These are phyloP conservation scores for Metschnikowia santaceciliae DNA, from an alignment of 805 yeast genomes.

Conservation along the genomic window DNA sequence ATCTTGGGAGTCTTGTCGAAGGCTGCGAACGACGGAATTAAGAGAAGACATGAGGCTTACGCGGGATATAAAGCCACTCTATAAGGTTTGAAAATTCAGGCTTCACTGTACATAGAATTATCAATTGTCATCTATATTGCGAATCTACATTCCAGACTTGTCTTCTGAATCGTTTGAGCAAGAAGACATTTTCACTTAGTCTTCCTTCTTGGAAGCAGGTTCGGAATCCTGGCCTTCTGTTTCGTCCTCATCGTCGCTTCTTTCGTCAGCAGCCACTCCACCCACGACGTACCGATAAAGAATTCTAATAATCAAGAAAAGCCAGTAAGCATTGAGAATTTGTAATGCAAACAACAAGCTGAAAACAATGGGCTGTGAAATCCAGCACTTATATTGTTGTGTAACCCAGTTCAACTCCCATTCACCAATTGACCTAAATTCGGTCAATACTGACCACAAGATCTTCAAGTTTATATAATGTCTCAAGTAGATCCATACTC, in stretches of 20 bases:
- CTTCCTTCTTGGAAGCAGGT: slow-evolving; percentile 12
- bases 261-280: slow-evolving; percentile 69
- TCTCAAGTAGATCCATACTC: slow-evolving; percentile 82
- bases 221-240: slow-evolving; percentile 14
- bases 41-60: slow-evolving; percentile 43
- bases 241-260: slow-evolving; percentile 82
- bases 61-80: slow-evolving; percentile 14
- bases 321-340: slow-evolving; percentile 84
- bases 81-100: background rate
- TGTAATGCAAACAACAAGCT: slow-evolving; percentile 74
- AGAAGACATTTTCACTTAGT: background rate
- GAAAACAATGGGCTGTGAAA: slow-evolving; percentile 88
- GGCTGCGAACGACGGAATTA: slow-evolving; percentile 79
- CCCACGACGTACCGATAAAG: slow-evolving; percentile 58
- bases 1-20: slow-evolving; percentile 78
- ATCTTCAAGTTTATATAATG: slow-evolving; percentile 80
- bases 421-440: slow-evolving; percentile 81
- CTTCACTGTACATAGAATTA: slow-evolving; percentile 2
- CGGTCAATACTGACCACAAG: slow-evolving; percentile 80
- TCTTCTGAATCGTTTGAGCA: background rate
- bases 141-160: background rate
- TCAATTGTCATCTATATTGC: background rate
- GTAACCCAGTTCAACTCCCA: slow-evolving; percentile 77
- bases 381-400: slow-evolving; percentile 95
- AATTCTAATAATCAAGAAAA: slow-evolving; percentile 74